phyloP scores from a whole-genome alignment of 495 filamentous ascomycete genomes.

The Pseudoneurospora amorphoporcata region DNA sequence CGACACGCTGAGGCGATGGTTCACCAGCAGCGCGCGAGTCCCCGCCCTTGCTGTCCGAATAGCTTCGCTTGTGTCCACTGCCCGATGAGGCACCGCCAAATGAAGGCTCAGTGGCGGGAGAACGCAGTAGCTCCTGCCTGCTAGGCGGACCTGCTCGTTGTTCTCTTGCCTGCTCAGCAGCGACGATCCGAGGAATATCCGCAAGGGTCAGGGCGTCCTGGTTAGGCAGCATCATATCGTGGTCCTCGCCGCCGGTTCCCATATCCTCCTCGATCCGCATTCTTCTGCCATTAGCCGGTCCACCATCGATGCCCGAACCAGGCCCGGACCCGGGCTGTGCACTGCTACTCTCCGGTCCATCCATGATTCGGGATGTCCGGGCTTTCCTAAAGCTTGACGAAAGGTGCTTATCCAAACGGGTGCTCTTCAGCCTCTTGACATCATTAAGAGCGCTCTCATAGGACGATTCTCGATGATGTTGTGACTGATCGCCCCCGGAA shows the following conservation, averaged over 20 bases:
- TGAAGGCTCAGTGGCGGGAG: slow-evolving; percentile 50
- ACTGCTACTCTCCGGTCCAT: slow-evolving; percentile 73
- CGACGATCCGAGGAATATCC: slow-evolving; percentile 95
- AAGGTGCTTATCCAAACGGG: slow-evolving; percentile 83
- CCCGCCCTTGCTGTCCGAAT: slow-evolving; percentile 52
- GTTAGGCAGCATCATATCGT: slow-evolving; percentile 71
- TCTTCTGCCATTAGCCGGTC: slow-evolving; percentile 47
- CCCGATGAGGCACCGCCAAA: slow-evolving; percentile 32
- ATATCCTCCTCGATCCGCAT: slow-evolving; percentile 45
- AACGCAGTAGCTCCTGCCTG: slow-evolving; percentile 62
- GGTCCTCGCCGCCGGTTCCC: neutral
- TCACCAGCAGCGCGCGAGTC: slow-evolving; percentile 39
- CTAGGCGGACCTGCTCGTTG: slow-evolving; percentile 75
- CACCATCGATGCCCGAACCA: slow-evolving; percentile 52
- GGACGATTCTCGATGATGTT: slow-evolving; percentile 56
- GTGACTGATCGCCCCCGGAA: slow-evolving; percentile 49
- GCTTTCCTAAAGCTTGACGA: slow-evolving; percentile 87
- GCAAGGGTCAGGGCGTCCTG: slow-evolving; percentile 88
- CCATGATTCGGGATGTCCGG: slow-evolving; percentile 82
- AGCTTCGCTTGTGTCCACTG: slow-evolving; percentile 67
- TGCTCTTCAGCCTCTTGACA: slow-evolving; percentile 82
- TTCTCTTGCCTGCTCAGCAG: slow-evolving; percentile 87
- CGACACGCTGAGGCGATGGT: slow-evolving; percentile 38
- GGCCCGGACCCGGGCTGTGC: slow-evolving; percentile 63
- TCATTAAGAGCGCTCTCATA: slow-evolving; percentile 95